Evolutionary conservation across 352 stramenopile genomes (phyloP), one percentile per base, ranked within the genome.

Genomic region (Pythium pyrilobum): DNA sequence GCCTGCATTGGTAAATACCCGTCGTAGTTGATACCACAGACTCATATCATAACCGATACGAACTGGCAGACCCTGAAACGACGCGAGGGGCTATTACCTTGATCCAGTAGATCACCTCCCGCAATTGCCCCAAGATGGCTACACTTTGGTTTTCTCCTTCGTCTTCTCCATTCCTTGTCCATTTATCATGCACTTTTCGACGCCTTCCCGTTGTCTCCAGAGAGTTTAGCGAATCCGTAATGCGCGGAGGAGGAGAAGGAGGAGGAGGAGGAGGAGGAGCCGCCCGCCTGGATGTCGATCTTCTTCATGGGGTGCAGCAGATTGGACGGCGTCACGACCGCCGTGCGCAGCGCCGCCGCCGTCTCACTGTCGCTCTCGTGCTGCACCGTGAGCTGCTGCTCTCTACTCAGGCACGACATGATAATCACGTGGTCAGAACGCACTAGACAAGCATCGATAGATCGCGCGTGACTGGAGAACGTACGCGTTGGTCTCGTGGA

Each of bases 251-350:
- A n/a, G n/a, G n/a, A n/a, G n/a, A n/a, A n/a, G n/a, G n/a, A n/a
- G 18, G 20, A 7, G 16, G 27, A 27, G 18, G 5, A 20, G 10
- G 23, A 18, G 5, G 29, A 21, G 5, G 20, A 24, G 15, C 50
- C 56, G 8, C 58, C 58, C 1, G 50, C 59, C 31, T 67, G 41
- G 36, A 88, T 77, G 34, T 71, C 69, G 47, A 87, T 89, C 47
- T 81, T 69, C n/a, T 56, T 81, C 21, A 89, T 64, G 5, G 78
- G 72, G 9, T 67, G 68, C 59, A 89, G 46, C 13, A 89, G 58
- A 9, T 74, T 78, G 18, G 75, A 79, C 18, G 75, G 78, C 38
- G 75, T 89, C 36, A 77, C 52, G 2, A 70, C 59, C 1, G 41
- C 27, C 38, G 56, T 42, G 6, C 34, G 32, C 31, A 59, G 8